These are phyloP conservation scores for Exophiala phaeomuriformis DNA, from an alignment of 2,329 filamentous ascomycete genomes.

Conservation along the genomic window DNA sequence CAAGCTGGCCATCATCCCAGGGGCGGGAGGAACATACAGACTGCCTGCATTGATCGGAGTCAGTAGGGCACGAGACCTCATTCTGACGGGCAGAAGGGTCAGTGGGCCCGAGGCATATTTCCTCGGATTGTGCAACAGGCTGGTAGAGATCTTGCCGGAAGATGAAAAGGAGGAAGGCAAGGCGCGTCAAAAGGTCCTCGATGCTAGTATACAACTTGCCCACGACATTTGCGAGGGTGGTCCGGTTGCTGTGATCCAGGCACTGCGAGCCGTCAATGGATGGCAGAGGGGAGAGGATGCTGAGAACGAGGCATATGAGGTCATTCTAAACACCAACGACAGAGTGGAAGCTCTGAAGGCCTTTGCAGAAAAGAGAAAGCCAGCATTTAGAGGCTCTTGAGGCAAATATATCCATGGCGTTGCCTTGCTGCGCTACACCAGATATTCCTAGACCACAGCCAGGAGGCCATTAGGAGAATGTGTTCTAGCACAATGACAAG, in stretches of 20 bases:
- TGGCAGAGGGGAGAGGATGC: constrained; percentile 59
- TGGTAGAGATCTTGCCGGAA: constrained; percentile 66
- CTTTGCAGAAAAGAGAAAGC: constrained; percentile 70
- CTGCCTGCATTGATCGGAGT: constrained; percentile 75
- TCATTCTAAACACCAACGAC: constrained; percentile 77
- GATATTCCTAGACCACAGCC: no score
- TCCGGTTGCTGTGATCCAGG: constrained; percentile 73
- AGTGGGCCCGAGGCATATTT: constrained; percentile 81
- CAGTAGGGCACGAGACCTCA: constrained; percentile 75
- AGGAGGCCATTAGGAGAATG: no score
- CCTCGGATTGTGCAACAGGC: constrained; percentile 78
- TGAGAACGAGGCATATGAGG: constrained; percentile 82
- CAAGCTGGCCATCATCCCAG: constrained; percentile 85
- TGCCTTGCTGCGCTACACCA: no score
- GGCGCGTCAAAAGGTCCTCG: constrained; percentile 61
- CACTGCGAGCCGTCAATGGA: constrained; percentile 67
- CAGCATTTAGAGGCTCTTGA: constrained; percentile 51
- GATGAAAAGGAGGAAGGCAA: constrained; percentile 46
- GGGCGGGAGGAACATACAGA: constrained; percentile 85
- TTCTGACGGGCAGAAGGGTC: constrained; percentile 83
- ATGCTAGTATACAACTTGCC: constrained; percentile 70
- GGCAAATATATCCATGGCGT: not conserved
- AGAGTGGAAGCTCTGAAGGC: constrained; percentile 79
- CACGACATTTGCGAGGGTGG: constrained; percentile 83
- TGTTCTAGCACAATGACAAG: no score